These are phyloP conservation scores for Vinca minor DNA, from an alignment of 257 asterid species.

Conservation along the genomic window DNA sequence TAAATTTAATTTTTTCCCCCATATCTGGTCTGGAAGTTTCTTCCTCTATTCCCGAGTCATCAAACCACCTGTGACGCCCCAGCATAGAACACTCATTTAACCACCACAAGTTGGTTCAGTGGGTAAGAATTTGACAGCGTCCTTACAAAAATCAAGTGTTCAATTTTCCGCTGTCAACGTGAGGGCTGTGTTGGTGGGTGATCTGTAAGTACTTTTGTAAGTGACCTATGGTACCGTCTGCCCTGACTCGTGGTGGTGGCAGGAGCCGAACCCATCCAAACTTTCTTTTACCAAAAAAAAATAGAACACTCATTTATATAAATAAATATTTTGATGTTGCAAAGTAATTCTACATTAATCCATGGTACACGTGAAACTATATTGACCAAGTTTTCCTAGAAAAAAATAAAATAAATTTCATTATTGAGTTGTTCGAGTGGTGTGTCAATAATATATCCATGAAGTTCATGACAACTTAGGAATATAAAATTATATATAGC, in stretches of 20 bases:
- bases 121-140: too few relatives aligned
- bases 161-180: too few relatives aligned
- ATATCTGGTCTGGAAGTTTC: conserved; percentile 19
- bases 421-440: conserved; percentile 14
- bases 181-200: too few relatives aligned
- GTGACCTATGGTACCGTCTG: too few relatives aligned
- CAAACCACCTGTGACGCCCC: conserved; percentile 4
- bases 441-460: neutral
- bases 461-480: neutral
- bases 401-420: conserved; percentile 12
- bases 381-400: conserved; percentile 37
- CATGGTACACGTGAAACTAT: conserved; percentile 40
- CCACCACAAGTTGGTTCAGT: too few relatives aligned
- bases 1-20: conserved; percentile 13
- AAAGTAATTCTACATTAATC: conserved; percentile 15
- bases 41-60: conserved; percentile 23
- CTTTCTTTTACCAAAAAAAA: too few relatives aligned
- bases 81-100: too few relatives aligned
- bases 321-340: neutral
- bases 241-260: too few relatives aligned
- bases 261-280: too few relatives aligned
- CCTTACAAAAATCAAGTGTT: too few relatives aligned
- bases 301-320: neutral
- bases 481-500: conserved; percentile 2
- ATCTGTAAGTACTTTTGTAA: too few relatives aligned